These are phyloP conservation scores for Globomyces sp. DNA, from an alignment of 371 early-diverging fungal species.

Conservation along the genomic window DNA sequence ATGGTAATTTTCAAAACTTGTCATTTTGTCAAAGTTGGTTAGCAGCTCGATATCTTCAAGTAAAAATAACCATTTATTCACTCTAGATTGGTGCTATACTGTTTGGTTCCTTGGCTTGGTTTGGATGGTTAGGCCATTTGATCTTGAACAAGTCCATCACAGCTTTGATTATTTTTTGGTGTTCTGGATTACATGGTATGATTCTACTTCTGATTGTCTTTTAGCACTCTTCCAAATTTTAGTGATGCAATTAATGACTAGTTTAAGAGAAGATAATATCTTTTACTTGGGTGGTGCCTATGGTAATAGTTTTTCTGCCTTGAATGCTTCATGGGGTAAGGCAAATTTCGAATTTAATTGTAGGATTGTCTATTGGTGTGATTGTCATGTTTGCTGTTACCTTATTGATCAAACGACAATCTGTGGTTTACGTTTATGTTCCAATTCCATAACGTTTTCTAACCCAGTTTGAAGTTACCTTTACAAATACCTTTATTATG, in stretches of 20 bases:
- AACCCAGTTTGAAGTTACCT: no score
- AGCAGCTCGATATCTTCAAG: constrained; percentile 19
- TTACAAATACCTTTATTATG: no score
- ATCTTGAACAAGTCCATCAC: background rate
- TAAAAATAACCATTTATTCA: no score
- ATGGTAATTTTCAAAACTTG: constrained; percentile 5
- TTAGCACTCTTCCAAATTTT: constrained; percentile 19
- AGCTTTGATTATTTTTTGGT: constrained; percentile 14
- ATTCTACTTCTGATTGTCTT: background rate
- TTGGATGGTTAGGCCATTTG: constrained; percentile 16
- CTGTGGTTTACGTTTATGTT: background rate
- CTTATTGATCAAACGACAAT: background rate
- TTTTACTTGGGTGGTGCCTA: constrained; percentile 20
- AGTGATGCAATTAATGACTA: constrained; percentile 18
- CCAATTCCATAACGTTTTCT: background rate
- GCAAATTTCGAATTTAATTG: background rate
- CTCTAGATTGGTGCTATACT: constrained; percentile 14
- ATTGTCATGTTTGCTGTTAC: constrained; percentile 2
- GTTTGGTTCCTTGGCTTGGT: constrained; percentile 17
- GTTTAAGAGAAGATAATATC: constrained; percentile 13
- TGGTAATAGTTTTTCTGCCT: constrained; percentile 9
- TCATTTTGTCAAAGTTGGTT: constrained; percentile 25
- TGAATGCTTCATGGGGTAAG: constrained; percentile 17
- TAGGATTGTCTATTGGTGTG: background rate
- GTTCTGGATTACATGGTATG: constrained; percentile 16